Evolutionary conservation across 2,329 filamentous ascomycete species (phyloP).

Genomic region (Ophiostoma novo-ulmi): DNA sequence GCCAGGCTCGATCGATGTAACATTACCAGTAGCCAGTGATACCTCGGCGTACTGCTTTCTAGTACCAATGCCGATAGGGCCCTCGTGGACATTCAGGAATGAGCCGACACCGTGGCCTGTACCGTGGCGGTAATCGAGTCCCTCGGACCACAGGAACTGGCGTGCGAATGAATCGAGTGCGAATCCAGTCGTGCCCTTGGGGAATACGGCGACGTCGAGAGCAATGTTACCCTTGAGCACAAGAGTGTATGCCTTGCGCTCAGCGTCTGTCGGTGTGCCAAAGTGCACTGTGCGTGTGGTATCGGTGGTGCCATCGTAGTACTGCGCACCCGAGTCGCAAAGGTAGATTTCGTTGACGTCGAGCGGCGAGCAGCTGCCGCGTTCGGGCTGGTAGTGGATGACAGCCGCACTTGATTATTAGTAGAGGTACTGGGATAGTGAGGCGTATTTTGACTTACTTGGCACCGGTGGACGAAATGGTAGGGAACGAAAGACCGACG

Average conservation of each 20-base stretch:
- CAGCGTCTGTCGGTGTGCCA: slow-evolving; percentile 72
- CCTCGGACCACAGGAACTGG: slow-evolving; percentile 85
- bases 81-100: slow-evolving; percentile 94
- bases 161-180: slow-evolving; percentile 83
- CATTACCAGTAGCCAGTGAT: slow-evolving; percentile 81
- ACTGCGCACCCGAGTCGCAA: slow-evolving; percentile 97
- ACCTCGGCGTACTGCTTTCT: slow-evolving; percentile 89
- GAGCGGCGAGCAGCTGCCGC: slow-evolving; percentile 72
- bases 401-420: slow-evolving; percentile 66
- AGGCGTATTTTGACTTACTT: slow-evolving; percentile 43
- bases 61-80: slow-evolving; percentile 92
- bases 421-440: neutral
- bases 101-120: slow-evolving; percentile 95
- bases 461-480: slow-evolving; percentile 88
- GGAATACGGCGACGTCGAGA: slow-evolving; percentile 79
- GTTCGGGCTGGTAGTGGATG: slow-evolving; percentile 91
- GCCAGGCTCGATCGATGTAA: slow-evolving; percentile 91
- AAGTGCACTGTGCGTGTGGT: slow-evolving; percentile 93
- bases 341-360: slow-evolving; percentile 85
- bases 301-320: slow-evolving; percentile 90
- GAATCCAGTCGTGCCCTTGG: slow-evolving; percentile 91
- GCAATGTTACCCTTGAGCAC: slow-evolving; percentile 93
- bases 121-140: slow-evolving; percentile 91
- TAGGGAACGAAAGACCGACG: slow-evolving; percentile 87
- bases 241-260: slow-evolving; percentile 85